phyloP scores from a whole-genome alignment of 306 rosid species.

The Cucurbita ficifolia region DNA sequence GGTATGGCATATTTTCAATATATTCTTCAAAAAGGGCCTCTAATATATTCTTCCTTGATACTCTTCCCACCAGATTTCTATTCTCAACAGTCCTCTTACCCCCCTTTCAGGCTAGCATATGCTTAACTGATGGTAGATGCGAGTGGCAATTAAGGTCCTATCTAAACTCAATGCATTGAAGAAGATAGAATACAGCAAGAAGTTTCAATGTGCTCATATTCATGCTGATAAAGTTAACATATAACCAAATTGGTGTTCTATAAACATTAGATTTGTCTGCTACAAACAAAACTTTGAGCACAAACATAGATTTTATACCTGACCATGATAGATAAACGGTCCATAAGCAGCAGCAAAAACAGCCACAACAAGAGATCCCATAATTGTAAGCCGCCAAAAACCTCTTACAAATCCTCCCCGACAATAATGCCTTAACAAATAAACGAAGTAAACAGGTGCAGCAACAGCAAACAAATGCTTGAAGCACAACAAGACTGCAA shows the following conservation, averaged over 20 bases:
- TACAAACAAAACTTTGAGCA: neutral
- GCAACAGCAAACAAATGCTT: conserved; percentile 91
- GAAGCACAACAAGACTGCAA: conserved; percentile 62
- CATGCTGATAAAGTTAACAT: neutral
- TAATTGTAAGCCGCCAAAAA: conserved; percentile 37
- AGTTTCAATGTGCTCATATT: neutral
- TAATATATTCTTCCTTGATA: neutral
- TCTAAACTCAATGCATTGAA: neutral
- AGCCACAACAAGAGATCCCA: conserved; percentile 52
- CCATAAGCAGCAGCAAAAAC: conserved; percentile 70
- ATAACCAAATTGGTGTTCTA: neutral
- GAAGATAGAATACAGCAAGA: neutral
- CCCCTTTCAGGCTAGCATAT: neutral
- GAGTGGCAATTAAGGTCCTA: neutral
- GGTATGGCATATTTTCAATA: too few species aligned
- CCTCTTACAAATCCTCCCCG: conserved; percentile 54
- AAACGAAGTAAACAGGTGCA: conserved; percentile 73
- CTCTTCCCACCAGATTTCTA: neutral
- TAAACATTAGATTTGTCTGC: neutral
- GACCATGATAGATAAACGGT: conserved; percentile 68
- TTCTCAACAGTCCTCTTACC: neutral
- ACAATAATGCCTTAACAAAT: conserved; percentile 79
- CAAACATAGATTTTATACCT: conserved; percentile 32
- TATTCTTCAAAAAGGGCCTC: neutral
- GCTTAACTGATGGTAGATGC: neutral